Evolutionary conservation across 306 rosid species (phyloP), one percentile per base, ranked within the genome.

Genomic region (Macrotyloma uniflorum): DNA sequence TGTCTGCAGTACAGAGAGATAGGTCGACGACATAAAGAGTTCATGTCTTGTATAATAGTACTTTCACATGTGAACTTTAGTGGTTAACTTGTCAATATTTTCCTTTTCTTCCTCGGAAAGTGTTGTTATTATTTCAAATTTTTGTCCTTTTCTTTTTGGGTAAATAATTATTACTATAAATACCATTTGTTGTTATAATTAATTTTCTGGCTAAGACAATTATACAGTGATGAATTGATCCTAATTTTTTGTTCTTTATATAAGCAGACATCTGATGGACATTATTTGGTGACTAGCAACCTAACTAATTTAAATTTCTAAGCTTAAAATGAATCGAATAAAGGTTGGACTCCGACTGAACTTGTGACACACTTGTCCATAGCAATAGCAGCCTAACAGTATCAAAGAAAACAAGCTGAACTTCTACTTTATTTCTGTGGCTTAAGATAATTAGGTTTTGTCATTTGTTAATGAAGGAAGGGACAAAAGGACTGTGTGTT

Each of bases 401-500:
- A 28, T 70, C 22, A 74, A 74, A 38, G 38, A 35, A 55, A 75
- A 53, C 19, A 85, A 79, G 65, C 64, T 72, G 65, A 70, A 18
- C 77, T 35, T 49, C 3, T 43, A 61, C 79, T 79, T 82, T 75
- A 64, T 58, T 55, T 75, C 0, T 75, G 80, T 79, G 89, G 88
- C 79, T 42, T 38, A 79, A 83, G 70, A 74, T 76, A 71, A 79
- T 75, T 30, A 24, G 62, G 53, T 68, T 47, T 43, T 81, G 80
- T 77, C 64, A 85, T 68, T 66, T 67, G 62, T 67, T 79, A 58
- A 86, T 65, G 54, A 42, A 66, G 46, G 82, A 51, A 83, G 70
- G 20, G 70, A 83, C 83, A 66, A 66, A 74, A 58, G 80, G 80
- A 79, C 76, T 82, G 65, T 62, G 86, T 32, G 67, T 54, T 76